Evolutionary conservation across 345 rosid species (phyloP).

Genomic region (Balakata baccata): DNA sequence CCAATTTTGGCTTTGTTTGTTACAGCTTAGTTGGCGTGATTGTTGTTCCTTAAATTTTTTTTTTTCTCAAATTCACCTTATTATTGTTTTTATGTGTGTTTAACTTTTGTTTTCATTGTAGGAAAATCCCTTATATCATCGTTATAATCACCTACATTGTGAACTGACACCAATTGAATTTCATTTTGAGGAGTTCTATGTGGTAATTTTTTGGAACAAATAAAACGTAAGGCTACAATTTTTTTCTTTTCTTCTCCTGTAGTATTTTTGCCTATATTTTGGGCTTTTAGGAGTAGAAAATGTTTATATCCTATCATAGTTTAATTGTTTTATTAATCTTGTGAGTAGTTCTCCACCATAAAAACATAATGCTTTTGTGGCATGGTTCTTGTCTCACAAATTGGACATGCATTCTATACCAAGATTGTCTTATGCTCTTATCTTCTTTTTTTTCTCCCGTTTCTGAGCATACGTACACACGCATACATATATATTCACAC

Average conservation of each 20-base stretch:
- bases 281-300: background rate
- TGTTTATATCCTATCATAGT: background rate
- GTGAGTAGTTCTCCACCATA: conserved; percentile 50
- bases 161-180: conserved; percentile 57
- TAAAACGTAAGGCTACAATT: background rate
- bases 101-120: conserved; percentile 24
- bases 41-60: background rate
- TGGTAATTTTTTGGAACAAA: conserved; percentile 42
- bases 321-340: conserved; percentile 14
- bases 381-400: conserved; percentile 94
- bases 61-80: background rate
- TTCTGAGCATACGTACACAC: too few species aligned
- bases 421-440: conserved; percentile 47
- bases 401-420: conserved; percentile 96
- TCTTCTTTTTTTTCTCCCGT: background rate
- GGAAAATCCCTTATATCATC: conserved; percentile 74
- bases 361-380: conserved; percentile 87
- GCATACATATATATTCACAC: too few species aligned
- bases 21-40: background rate
- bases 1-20: conserved; percentile 5
- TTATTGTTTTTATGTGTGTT: conserved; percentile 8
- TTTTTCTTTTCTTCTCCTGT: background rate
- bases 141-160: conserved; percentile 68
- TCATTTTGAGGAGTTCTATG: conserved; percentile 57
- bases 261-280: too few species aligned